Conservation (phyloP, 2,329 filamentous ascomycete species). For the Trichoderma endophyticum region DNA sequence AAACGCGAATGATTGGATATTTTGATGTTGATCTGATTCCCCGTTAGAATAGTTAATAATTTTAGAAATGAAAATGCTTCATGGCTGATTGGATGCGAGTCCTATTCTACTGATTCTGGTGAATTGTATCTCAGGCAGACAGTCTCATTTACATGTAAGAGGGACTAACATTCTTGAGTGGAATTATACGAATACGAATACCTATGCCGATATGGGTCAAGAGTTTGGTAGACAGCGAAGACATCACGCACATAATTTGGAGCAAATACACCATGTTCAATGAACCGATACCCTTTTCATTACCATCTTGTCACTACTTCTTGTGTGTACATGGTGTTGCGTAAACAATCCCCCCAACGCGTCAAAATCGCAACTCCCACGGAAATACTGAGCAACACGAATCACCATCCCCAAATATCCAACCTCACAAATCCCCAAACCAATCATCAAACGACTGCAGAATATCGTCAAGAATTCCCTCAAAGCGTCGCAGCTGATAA, state of each 20-base stretch:
- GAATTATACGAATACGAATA: neutral
- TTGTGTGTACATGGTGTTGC: neutral
- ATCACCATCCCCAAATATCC: neutral
- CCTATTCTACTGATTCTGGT: neutral
- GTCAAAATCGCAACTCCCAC: neutral
- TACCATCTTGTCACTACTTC: no score
- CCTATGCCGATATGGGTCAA: no score
- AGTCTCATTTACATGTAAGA: neutral
- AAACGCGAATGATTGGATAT: neutral
- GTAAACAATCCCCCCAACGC: neutral
- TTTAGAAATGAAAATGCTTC: constrained; percentile 12
- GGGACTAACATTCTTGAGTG: neutral
- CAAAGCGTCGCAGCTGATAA: neutral
- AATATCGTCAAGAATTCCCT: neutral
- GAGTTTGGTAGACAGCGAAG: neutral
- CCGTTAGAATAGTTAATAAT: neutral
- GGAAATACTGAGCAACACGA: neutral
- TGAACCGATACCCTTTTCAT: neutral
- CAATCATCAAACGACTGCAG: neutral
- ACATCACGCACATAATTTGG: no score
- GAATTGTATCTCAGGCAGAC: neutral
- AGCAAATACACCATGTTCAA: no score
- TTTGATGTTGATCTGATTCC: constrained; percentile 10
- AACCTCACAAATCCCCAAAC: neutral
- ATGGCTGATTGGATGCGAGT: neutral